Conservation (phyloP, 441 rosid species). For the Eutrema salsugineum region DNA sequence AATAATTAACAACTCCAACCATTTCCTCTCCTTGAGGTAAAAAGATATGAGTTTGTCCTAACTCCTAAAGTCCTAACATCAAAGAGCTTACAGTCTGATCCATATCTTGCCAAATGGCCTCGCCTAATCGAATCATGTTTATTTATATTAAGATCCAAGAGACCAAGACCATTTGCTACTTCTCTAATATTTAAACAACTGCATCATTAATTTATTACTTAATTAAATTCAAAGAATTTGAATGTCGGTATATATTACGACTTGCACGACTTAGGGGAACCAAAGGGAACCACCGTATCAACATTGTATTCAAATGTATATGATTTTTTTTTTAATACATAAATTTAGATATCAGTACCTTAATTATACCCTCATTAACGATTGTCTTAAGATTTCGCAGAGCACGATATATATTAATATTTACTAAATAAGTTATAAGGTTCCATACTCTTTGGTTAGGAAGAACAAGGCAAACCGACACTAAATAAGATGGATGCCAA, state of each 20-base stretch:
- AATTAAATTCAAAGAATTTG: neutral
- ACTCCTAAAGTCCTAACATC: neutral
- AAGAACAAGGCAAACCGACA: neutral
- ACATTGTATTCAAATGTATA: neutral
- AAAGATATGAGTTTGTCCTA: neutral
- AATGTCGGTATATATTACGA: neutral
- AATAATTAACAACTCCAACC: neutral
- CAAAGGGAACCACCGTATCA: neutral
- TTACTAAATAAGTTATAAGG: neutral
- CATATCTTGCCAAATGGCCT: neutral
- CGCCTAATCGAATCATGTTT: neutral
- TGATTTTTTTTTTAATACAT: no score
- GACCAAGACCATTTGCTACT: neutral
- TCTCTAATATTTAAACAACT: neutral
- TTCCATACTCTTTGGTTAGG: neutral
- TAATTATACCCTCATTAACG: neutral
- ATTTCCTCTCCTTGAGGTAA: neutral
- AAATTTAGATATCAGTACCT: neutral
- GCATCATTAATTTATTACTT: no score
- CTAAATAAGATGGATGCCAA: neutral
- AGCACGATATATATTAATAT: neutral
- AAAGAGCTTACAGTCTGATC: conserved; percentile 1
- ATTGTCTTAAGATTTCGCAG: neutral
- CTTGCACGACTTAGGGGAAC: neutral
- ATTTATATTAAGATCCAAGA: neutral